Evolutionary conservation across 2,329 filamentous ascomycete genomes (phyloP).

Genomic region (Aspergillus fumigatus): DNA sequence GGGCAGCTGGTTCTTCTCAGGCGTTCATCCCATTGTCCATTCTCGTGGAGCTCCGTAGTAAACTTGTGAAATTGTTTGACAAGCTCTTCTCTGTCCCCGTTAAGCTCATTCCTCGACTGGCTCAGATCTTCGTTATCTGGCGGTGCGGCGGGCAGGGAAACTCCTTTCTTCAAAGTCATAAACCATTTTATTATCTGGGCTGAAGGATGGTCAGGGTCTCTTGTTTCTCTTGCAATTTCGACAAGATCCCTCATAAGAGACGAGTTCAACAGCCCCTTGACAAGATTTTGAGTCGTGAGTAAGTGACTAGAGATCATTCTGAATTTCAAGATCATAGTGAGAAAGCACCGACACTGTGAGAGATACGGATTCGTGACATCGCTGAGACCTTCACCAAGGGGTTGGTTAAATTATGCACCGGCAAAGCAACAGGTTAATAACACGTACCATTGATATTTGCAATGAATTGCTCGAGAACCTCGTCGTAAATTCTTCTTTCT

Average conservation of each 20-base stretch:
- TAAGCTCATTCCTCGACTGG: not conserved
- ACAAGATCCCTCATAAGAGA: conserved; percentile 45
- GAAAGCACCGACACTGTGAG: conserved; percentile 35
- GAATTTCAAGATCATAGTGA: conserved; percentile 47
- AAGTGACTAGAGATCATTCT: conserved; percentile 50
- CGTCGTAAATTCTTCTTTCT: conserved; percentile 51
- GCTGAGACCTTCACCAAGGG: not conserved
- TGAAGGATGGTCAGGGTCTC: conserved; percentile 11
- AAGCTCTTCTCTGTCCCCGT: conserved; percentile 10
- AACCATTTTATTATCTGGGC: conserved; percentile 27
- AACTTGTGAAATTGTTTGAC: conserved; percentile 39
- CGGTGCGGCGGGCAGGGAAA: not conserved
- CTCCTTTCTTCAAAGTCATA: conserved; percentile 14
- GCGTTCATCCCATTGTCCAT: conserved; percentile 33
- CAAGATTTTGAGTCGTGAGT: conserved; percentile 44
- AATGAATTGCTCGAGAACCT: conserved; percentile 44
- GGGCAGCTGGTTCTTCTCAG: conserved; percentile 36
- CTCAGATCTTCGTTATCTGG: not conserved
- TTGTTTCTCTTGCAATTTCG: conserved; percentile 23
- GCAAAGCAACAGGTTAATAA: not conserved
- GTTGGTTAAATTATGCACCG: conserved; percentile 27
- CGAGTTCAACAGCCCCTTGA: conserved; percentile 43
- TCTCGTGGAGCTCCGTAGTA: conserved; percentile 31
- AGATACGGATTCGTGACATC: conserved; percentile 4
- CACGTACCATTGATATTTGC: conserved; percentile 19